These are phyloP conservation scores for Lactarius psammicola DNA, from an alignment of 768 basidiomycete genomes.

Conservation along the genomic window DNA sequence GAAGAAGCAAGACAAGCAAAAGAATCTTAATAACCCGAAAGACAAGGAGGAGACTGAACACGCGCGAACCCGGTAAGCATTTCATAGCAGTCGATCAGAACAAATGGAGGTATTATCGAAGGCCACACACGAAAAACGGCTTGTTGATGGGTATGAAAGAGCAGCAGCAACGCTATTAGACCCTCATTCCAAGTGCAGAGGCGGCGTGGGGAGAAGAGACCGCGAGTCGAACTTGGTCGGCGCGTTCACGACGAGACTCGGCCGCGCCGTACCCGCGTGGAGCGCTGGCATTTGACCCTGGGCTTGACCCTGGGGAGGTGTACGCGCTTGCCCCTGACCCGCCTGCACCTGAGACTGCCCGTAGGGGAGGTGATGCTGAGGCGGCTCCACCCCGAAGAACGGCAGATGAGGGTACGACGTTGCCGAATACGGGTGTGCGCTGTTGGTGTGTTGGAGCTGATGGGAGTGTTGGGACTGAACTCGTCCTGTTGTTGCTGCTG, in stretches of 20 bases:
- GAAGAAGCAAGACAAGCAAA: background rate
- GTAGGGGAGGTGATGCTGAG: slow-evolving; percentile 25
- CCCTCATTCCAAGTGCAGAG: slow-evolving; percentile 28
- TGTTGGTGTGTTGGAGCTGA: slow-evolving; percentile 19
- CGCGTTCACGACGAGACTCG: slow-evolving; percentile 23
- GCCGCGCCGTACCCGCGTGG: slow-evolving; percentile 23
- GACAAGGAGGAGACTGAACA: background rate
- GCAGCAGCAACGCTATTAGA: background rate
- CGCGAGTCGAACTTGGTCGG: slow-evolving; percentile 26
- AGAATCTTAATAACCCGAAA: slow-evolving; percentile 12
- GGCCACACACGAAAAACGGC: background rate
- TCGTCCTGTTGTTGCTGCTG: slow-evolving; percentile 6
- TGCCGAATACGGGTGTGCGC: slow-evolving; percentile 24
- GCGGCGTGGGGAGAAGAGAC: slow-evolving; percentile 28
- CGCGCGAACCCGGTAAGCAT: slow-evolving; percentile 14
- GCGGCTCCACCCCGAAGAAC: slow-evolving; percentile 23
- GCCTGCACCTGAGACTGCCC: slow-evolving; percentile 18
- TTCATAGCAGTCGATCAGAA: slow-evolving; percentile 4
- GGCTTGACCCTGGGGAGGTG: slow-evolving; percentile 26
- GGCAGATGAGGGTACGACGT: slow-evolving; percentile 20
- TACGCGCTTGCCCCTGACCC: slow-evolving; percentile 19
- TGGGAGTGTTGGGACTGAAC: slow-evolving; percentile 7
- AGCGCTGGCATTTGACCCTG: slow-evolving; percentile 24
- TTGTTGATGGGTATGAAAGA: background rate
- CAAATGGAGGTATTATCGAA: slow-evolving; percentile 20